These are phyloP conservation scores for Fomitopsis palustris DNA, from an alignment of 1,284 basidiomycete species.

Conservation along the genomic window DNA sequence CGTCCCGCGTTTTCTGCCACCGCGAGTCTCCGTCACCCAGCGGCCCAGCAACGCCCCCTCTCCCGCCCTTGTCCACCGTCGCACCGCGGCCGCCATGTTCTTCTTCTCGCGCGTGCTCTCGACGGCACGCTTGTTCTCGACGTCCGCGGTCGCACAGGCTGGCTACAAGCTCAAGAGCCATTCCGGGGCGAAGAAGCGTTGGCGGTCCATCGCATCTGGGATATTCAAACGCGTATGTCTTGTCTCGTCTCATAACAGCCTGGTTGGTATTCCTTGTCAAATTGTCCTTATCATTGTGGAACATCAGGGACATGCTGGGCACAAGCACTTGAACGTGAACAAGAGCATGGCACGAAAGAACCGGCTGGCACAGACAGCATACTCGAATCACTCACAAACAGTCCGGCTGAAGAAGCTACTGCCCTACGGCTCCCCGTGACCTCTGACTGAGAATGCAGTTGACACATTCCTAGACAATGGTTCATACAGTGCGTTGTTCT, in stretches of 20 bases:
- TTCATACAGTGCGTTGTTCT: neutral
- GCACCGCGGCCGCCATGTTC: constrained; percentile 3
- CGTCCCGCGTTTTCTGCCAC: neutral
- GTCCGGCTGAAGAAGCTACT: constrained; percentile 61
- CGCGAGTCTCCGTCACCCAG: neutral
- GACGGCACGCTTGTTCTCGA: constrained; percentile 32
- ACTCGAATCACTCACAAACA: constrained; percentile 62
- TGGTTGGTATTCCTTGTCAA: neutral
- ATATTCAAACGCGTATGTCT: constrained; percentile 73
- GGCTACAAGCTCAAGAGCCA: constrained; percentile 68
- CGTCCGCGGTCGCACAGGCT: constrained; percentile 27
- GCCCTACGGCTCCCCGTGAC: constrained; percentile 58
- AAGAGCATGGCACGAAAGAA: constrained; percentile 68
- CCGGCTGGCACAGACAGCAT: constrained; percentile 57
- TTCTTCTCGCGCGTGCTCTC: constrained; percentile 20
- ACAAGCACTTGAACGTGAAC: constrained; percentile 66
- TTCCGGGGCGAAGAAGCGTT: constrained; percentile 78
- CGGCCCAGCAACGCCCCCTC: neutral
- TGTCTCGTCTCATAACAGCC: neutral
- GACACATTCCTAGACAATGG: neutral
- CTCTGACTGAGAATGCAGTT: constrained; percentile 2
- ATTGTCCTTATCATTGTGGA: neutral
- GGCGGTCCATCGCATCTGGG: constrained; percentile 65
- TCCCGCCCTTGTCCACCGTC: neutral
- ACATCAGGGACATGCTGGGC: constrained; percentile 60